Evolutionary conservation across 148 eudicot species (phyloP), one percentile per base, ranked within the genome.

Genomic region (Oxyria digyna): DNA sequence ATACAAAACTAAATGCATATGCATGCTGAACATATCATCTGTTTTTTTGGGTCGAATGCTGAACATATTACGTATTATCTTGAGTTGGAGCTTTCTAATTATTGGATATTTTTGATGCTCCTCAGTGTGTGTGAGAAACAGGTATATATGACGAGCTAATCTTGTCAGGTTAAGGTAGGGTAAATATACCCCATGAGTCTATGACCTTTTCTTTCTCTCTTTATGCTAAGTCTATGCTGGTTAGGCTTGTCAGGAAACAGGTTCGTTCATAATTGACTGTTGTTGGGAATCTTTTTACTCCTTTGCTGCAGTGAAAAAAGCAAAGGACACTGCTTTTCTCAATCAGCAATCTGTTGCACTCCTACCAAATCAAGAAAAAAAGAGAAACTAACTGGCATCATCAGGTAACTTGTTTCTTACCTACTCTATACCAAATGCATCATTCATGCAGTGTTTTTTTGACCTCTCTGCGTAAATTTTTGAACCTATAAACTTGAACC

Each of bases 81-180:
- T n/a, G n/a, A n/a, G n/a, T n/a, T n/a, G n/a, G n/a, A 26, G 31
- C 31, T 54, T 54, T 54, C 32, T 21, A 7, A 54, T 54, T 54
- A 48, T 48, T 48, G 24, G n/a, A n/a, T 7, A 8, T 48, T 4
- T n/a, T 48, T 48, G 54, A n/a, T 4, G 20, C 23, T 48, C 54
- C 54, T 48, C 54, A 54, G 62, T 54, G 62, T 57, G 2, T 12
- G n/a, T 29, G 18, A 12, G 35, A 1, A 27, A 57, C 18, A 57
- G 64, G 64, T 57, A 29, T n/a, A n/a, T n/a, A n/a, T 57, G 64
- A 35, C 27, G 64, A 35, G 64, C 64, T 57, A 57, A 57, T 57
- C 64, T 57, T 57, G 64, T 57, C 64, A 57, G 35, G n/a, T 57
- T 57, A 17, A 57, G 64, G 64, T 54, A 21, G 62, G 62, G 62